Conservation (phyloP, 2,329 filamentous ascomycete species). For the Ophiostoma quercus region DNA sequence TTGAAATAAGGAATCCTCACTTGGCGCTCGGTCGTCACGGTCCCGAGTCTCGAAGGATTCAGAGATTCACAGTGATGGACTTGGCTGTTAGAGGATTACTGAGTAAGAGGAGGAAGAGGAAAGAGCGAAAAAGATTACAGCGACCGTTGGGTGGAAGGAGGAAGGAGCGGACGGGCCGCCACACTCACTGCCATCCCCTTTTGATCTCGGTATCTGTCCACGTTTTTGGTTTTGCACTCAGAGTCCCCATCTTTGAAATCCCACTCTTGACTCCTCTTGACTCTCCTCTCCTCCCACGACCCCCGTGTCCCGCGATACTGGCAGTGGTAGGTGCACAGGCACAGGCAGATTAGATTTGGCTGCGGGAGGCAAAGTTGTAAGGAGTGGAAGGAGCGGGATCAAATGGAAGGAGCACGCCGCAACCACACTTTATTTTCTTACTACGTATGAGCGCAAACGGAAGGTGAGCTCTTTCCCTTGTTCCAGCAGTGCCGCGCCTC, state of each 20-base stretch:
- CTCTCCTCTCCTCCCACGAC: not conserved
- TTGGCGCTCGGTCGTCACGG: not conserved
- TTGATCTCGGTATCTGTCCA: not conserved
- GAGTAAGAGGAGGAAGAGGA: not conserved
- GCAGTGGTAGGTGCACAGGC: not conserved
- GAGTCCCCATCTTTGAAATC: not conserved
- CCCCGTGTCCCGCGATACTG: conserved; percentile 9
- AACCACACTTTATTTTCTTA: too few species aligned
- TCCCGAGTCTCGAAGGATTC: not conserved
- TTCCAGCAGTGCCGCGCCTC: not conserved
- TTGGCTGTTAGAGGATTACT: too few species aligned
- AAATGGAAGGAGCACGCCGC: not conserved
- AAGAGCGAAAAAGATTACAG: not conserved
- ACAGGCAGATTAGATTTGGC: not conserved
- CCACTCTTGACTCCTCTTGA: not conserved
- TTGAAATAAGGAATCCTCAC: not conserved
- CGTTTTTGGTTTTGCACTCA: not conserved
- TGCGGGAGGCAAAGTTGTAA: not conserved
- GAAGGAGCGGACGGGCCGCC: not conserved
- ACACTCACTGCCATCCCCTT: not conserved
- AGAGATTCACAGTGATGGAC: not conserved
- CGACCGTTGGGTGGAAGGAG: not conserved
- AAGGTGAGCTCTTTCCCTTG: not conserved
- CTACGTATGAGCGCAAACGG: not conserved
- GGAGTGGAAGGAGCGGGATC: not conserved